A percentile compares a stretch with the other conserved stretches of the same genome.
Evolutionary conservation across 257 asterid genomes (phyloP).

Genomic region (Scutellaria minor): DNA sequence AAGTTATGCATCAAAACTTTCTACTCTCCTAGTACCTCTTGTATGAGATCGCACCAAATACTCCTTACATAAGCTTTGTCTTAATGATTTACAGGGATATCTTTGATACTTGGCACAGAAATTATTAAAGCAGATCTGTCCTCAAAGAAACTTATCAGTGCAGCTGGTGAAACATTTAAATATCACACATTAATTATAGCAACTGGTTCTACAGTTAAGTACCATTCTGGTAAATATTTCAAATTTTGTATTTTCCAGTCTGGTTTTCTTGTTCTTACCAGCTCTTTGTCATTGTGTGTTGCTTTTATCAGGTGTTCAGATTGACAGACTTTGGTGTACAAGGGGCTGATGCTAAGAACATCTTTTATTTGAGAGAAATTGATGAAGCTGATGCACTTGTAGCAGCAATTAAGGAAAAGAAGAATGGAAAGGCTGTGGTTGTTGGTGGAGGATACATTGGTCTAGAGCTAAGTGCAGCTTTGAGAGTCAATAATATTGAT

Average conservation of each 20-base stretch:
- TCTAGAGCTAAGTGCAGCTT: constrained; percentile 86
- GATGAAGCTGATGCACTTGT: constrained; percentile 84
- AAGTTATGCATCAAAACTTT: background rate
- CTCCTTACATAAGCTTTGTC: constrained; percentile 23
- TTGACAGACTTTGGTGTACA: constrained; percentile 77
- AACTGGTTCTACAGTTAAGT: constrained; percentile 77
- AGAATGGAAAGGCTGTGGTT: constrained; percentile 71
- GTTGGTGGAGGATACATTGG: constrained; percentile 97
- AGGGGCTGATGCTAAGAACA: constrained; percentile 82
- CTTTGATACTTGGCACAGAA: constrained; percentile 77
- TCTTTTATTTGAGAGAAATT: constrained; percentile 75
- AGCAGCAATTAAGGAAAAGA: constrained; percentile 71
- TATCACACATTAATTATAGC: constrained; percentile 71
- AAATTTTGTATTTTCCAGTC: background rate
- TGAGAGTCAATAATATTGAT: constrained; percentile 63
- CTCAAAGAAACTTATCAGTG: constrained; percentile 66
- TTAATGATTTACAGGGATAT: constrained; percentile 44
- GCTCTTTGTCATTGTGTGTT: constrained; percentile 24
- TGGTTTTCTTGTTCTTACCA: constrained; percentile 8
- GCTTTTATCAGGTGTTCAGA: constrained; percentile 56
- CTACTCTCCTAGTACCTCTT: background rate
- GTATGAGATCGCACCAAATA: background rate
- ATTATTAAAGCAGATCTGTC: constrained; percentile 78
- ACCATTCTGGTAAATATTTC: background rate
- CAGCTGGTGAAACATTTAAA: constrained; percentile 63